These are phyloP conservation scores for Pichia eremophila DNA, from an alignment of 805 yeast genomes.

Conservation along the genomic window DNA sequence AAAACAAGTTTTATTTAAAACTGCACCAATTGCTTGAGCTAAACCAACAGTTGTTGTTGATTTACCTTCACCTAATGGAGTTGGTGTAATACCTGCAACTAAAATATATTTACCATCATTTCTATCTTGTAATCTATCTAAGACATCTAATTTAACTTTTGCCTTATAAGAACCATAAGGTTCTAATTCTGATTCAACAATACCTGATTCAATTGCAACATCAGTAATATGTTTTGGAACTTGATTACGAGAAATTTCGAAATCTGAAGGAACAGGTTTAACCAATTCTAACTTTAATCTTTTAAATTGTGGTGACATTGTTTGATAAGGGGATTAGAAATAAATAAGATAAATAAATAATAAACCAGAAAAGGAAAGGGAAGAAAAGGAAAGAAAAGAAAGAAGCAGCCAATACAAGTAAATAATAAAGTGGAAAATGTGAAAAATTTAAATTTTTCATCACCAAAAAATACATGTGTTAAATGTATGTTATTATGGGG, in stretches of 20 bases:
- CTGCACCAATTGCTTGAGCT: slow-evolving; percentile 95
- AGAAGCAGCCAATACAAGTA: no score
- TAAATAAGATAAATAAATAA: no score
- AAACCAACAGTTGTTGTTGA: slow-evolving; percentile 93
- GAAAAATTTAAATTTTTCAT: no score
- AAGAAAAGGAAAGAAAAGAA: no score
- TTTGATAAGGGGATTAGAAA: no score
- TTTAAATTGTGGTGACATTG: slow-evolving; percentile 28
- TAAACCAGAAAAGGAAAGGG: no score
- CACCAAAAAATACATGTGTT: no score
- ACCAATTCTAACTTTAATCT: slow-evolving; percentile 29
- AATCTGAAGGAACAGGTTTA: slow-evolving; percentile 82
- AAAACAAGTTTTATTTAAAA: slow-evolving; percentile 68
- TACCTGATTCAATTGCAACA: slow-evolving; percentile 77
- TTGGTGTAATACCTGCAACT: slow-evolving; percentile 97
- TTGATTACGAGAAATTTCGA: slow-evolving; percentile 82
- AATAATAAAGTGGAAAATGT: no score
- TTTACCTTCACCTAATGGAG: slow-evolving; percentile 97
- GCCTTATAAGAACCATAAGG: slow-evolving; percentile 86
- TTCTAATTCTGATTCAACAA: slow-evolving; percentile 70
- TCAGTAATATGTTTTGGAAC: slow-evolving; percentile 71
- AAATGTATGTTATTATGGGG: no score
- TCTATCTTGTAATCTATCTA: slow-evolving; percentile 54
- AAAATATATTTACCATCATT: slow-evolving; percentile 79
- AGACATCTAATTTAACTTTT: slow-evolving; percentile 62